A percentile compares a stretch with the other conserved stretches of the same genome.
These are phyloP conservation scores for Didymella glomerata DNA, from an alignment of 2,329 filamentous ascomycete species.

Conservation along the genomic window DNA sequence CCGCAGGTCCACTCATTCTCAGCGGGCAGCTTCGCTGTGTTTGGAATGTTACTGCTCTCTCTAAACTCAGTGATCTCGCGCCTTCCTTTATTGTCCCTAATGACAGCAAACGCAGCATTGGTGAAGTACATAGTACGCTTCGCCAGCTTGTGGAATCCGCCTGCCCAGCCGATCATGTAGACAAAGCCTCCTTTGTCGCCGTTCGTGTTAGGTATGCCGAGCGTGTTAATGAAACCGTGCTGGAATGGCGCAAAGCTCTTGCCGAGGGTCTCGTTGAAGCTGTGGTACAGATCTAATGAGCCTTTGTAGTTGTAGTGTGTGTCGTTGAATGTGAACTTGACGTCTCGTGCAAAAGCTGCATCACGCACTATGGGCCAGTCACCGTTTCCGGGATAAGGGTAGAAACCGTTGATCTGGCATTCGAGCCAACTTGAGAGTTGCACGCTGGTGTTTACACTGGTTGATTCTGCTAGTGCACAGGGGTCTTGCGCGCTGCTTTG, in stretches of 20 bases:
- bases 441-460: constrained; percentile 37
- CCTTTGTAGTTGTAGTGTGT: constrained; percentile 44
- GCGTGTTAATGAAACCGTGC: constrained; percentile 41
- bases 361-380: constrained; percentile 39
- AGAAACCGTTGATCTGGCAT: constrained; percentile 46
- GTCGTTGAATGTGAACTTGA: constrained; percentile 46
- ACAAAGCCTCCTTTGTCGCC: constrained; percentile 46
- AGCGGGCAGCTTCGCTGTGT: constrained; percentile 34
- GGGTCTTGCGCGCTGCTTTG: constrained; percentile 25
- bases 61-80: constrained; percentile 45
- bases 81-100: constrained; percentile 34
- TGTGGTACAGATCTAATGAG: constrained; percentile 38
- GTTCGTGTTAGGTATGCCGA: constrained; percentile 41
- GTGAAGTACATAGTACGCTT: constrained; percentile 41
- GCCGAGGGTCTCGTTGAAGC: constrained; percentile 41
- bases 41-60: constrained; percentile 45
- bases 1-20: constrained; percentile 36
- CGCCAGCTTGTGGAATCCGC: constrained; percentile 33
- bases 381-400: constrained; percentile 44
- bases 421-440: constrained; percentile 44
- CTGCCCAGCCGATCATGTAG: constrained; percentile 46
- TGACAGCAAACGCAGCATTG: constrained; percentile 43
- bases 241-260: constrained; percentile 39
- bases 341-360: constrained; percentile 34
- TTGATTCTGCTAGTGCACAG: constrained; percentile 35